These are phyloP conservation scores for Trichoderma sp. DNA, from an alignment of 2,329 filamentous ascomycete genomes.

Conservation along the genomic window DNA sequence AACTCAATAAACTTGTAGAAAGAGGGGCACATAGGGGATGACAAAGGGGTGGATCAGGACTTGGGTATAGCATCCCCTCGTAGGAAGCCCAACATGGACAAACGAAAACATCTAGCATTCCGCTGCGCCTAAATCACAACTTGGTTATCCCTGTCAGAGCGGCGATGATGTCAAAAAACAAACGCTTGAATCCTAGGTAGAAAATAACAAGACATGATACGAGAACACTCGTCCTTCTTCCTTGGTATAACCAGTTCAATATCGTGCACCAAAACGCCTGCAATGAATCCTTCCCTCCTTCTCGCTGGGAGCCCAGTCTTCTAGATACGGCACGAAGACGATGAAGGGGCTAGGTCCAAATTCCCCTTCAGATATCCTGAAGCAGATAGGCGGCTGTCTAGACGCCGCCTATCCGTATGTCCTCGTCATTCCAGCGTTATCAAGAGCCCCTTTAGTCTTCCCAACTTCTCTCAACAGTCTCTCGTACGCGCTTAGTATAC, in stretches of 20 bases:
- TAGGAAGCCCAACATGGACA: neutral
- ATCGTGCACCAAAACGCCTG: conserved; percentile 37
- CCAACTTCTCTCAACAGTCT: conserved; percentile 99
- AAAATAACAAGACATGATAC: conserved; percentile 23
- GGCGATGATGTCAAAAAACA: neutral
- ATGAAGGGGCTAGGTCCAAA: neutral
- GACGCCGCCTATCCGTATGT: neutral
- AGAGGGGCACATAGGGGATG: neutral
- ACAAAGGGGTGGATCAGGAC: neutral
- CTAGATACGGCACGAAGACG: neutral
- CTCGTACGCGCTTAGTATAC: conserved; percentile 90
- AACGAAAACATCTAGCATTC: neutral
- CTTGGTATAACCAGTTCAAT: conserved; percentile 38
- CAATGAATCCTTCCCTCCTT: conserved; percentile 11
- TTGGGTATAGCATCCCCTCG: neutral
- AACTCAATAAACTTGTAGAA: neutral
- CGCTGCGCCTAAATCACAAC: neutral
- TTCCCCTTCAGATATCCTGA: neutral
- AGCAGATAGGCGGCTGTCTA: neutral
- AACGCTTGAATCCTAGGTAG: conserved; percentile 21
- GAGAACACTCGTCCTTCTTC: conserved; percentile 12
- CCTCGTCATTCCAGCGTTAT: neutral
- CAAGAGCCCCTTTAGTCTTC: conserved; percentile 63
- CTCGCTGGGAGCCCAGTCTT: neutral
- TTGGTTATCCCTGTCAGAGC: neutral